Conservation (phyloP, 345 rosid genomes). For the Turritis glabra region DNA sequence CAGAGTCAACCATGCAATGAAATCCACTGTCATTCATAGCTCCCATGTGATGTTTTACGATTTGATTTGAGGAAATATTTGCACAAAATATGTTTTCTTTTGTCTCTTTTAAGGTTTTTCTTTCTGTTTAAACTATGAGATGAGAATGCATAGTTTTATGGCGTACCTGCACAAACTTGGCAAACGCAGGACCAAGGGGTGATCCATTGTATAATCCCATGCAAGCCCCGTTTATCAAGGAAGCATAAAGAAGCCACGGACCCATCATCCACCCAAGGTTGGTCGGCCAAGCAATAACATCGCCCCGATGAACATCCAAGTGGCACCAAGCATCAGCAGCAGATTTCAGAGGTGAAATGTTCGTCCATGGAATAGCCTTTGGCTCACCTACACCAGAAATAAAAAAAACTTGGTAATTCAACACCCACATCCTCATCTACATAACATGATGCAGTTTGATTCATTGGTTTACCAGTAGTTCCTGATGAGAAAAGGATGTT, state of each 20-base stretch:
- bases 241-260: slow-evolving; percentile 97
- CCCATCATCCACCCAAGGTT: slow-evolving; percentile 99
- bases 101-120: background rate
- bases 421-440: slow-evolving; percentile 14
- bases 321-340: slow-evolving; percentile 99
- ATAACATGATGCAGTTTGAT: background rate
- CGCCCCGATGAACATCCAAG: slow-evolving; percentile 77
- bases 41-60: background rate
- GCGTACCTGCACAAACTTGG: slow-evolving; percentile 90
- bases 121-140: background rate
- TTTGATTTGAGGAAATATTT: slow-evolving; percentile 5
- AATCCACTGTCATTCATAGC: background rate
- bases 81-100: background rate
- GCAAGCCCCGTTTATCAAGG: slow-evolving; percentile 85
- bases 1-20: slow-evolving; percentile 13
- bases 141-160: background rate
- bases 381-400: slow-evolving; percentile 75
- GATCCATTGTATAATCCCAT: slow-evolving; percentile 93
- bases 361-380: slow-evolving; percentile 97
- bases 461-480: slow-evolving; percentile 72
- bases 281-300: slow-evolving; percentile 94
- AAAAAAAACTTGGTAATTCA: slow-evolving; percentile 22
- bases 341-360: slow-evolving; percentile 69
- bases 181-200: slow-evolving; percentile 81
- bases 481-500: slow-evolving; percentile 98